Evolutionary conservation across 345 rosid genomes (phyloP), one percentile per base, ranked within the genome.

Genomic region (Aquilaria malaccensis): DNA sequence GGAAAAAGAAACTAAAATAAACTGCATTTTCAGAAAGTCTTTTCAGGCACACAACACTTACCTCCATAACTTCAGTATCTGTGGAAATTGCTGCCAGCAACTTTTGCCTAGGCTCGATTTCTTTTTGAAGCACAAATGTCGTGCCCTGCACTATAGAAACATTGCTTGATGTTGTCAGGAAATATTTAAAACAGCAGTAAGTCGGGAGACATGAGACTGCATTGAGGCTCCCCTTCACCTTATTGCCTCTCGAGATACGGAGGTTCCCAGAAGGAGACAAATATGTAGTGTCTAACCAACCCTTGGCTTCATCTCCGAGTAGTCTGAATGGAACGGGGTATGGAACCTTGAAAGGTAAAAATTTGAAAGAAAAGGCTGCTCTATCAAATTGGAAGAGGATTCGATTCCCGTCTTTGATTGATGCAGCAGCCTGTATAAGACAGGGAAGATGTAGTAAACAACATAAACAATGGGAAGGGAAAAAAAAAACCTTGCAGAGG

Each of bases 271-370:
- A 84, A 41, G 78, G 81, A 3, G 99, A 89, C 78, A 93, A 67
- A 64, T 89, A 89, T 0, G 97, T 84, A 2, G 78, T 89, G 70
- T 94, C 99, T 62, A 85, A 66, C 97, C 99, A 94, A 45, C 99
- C 96, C 71, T 84, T 90, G 30, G 91, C 97, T 67, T 94, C 99
- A 79, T 94, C 92, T 65, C 99, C 99, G 58, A 94, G 97, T 73
- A 94, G 89, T 77, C 77, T 75, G 72, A 93, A 93, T 52, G 98
- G 98, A 55, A 93, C 95, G 12, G 96, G 98, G 70, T 93, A 93
- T 58, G 98, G 98, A 62, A 93, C 88, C 75, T 85, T 85, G 60
- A 93, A 85, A 0, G 98, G 98, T 59, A 93, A 75, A n/a, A 89
- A 85, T 50, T 87, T 93, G 4, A 93, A 67, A 15, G 91, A 67